These are phyloP conservation scores for Neofusicoccum sp. DNA, from an alignment of 2,329 filamentous ascomycete species.

Conservation along the genomic window DNA sequence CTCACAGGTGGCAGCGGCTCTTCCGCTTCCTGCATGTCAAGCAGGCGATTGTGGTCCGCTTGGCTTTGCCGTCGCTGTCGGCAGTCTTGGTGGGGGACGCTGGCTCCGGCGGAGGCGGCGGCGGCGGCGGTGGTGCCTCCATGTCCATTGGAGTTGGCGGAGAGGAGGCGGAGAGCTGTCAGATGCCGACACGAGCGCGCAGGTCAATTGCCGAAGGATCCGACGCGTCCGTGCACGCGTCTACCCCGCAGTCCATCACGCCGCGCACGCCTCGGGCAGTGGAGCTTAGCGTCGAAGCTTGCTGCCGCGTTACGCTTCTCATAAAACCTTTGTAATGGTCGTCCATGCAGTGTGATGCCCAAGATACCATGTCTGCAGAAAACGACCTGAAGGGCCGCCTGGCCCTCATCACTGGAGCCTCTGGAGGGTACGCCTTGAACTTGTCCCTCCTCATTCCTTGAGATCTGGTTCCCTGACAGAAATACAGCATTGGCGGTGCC, in stretches of 20 bases:
- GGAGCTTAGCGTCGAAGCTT: not conserved
- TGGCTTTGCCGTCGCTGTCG: constrained; percentile 25
- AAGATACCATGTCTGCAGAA: constrained; percentile 20
- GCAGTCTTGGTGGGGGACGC: constrained; percentile 6
- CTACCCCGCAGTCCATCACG: constrained; percentile 16
- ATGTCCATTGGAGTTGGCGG: constrained; percentile 12
- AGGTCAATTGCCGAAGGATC: constrained; percentile 15
- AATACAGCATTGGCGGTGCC: constrained; percentile 57
- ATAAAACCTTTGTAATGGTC: not conserved
- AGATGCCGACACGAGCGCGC: constrained; percentile 11
- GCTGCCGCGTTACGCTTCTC: not conserved
- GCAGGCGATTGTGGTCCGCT: constrained; percentile 29
- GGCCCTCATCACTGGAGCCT: constrained; percentile 61
- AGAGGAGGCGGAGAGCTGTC: constrained; percentile 4
- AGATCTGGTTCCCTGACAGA: not conserved
- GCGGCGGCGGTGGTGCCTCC: constrained; percentile 14
- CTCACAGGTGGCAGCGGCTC: constrained; percentile 40
- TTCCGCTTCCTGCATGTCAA: constrained; percentile 40
- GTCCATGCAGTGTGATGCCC: not conserved
- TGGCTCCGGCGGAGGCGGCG: constrained; percentile 11
- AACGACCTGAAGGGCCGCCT: constrained; percentile 51
- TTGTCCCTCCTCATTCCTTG: not conserved
- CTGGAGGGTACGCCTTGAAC: constrained; percentile 52
- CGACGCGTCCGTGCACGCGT: not conserved
- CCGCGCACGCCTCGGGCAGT: not conserved